These are phyloP conservation scores for Nakaseomyces kungkrabaensis DNA, from an alignment of 1,139 yeast genomes.

Conservation along the genomic window DNA sequence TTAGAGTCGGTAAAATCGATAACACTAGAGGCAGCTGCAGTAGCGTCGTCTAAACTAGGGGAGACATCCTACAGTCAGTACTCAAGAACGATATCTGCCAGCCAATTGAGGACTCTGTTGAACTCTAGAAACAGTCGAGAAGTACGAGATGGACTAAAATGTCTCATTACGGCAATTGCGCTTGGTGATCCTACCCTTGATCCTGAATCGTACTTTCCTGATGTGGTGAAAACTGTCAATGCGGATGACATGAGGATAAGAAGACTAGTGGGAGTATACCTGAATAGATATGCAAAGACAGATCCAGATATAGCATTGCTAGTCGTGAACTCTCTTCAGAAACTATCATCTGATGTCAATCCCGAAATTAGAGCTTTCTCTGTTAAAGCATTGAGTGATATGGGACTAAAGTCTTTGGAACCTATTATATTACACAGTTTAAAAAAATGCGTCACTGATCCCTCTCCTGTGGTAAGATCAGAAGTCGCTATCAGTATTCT, in stretches of 20 bases:
- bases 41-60: conserved; percentile 58
- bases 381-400: conserved; percentile 69
- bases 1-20: conserved; percentile 75
- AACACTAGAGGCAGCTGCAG: conserved; percentile 73
- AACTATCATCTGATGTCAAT: conserved; percentile 58
- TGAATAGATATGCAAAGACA: conserved; percentile 67
- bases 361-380: conserved; percentile 65
- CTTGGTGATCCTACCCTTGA: conserved; percentile 47
- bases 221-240: conserved; percentile 81
- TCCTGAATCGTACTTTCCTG: conserved; percentile 47
- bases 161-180: conserved; percentile 57
- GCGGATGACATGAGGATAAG: conserved; percentile 60
- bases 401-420: conserved; percentile 66
- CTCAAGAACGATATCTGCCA: conserved; percentile 41
- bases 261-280: conserved; percentile 68
- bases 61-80: conserved; percentile 38
- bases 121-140: conserved; percentile 68
- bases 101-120: conserved; percentile 56
- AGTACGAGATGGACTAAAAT: conserved; percentile 62
- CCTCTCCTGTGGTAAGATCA: conserved; percentile 67
- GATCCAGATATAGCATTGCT: conserved; percentile 84
- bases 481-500: conserved; percentile 73
- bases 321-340: conserved; percentile 87
- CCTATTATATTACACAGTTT: conserved; percentile 72
- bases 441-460: conserved; percentile 58